Conservation (phyloP, 1,284 basidiomycete genomes). For the Apiotrichum montevideense region DNA sequence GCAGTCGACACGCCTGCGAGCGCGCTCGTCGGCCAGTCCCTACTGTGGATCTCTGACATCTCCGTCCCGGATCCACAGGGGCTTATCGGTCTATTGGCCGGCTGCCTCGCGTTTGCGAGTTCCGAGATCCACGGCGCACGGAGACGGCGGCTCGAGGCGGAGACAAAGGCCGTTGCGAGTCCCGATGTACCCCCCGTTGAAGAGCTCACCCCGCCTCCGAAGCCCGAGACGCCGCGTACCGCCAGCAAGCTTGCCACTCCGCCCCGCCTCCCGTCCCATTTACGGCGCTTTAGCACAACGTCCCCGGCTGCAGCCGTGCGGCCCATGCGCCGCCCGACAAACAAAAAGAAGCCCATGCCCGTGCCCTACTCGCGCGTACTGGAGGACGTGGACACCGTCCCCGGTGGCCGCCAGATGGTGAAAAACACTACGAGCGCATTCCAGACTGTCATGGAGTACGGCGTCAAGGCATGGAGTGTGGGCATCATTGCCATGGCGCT, state of each 20-base stretch:
- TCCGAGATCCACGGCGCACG: not conserved
- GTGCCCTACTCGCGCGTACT: not conserved
- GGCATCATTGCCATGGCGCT: not conserved
- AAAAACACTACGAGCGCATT: not conserved
- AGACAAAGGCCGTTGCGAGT: not conserved
- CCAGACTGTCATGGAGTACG: not conserved
- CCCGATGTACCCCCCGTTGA: not conserved
- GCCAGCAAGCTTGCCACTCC: too few relatives aligned
- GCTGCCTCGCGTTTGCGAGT: constrained; percentile 30
- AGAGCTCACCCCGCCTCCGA: not conserved
- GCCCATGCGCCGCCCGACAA: not conserved
- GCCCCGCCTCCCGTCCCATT: too few relatives aligned
- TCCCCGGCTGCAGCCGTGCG: not conserved
- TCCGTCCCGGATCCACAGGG: constrained; percentile 37
- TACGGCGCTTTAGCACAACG: not conserved
- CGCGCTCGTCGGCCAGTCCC: constrained; percentile 29
- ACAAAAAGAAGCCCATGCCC: not conserved
- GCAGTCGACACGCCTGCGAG: constrained; percentile 26
- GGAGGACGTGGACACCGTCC: not conserved
- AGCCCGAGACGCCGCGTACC: not conserved
- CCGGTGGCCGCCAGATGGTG: not conserved
- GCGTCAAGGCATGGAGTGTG: not conserved
- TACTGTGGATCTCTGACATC: constrained; percentile 43
- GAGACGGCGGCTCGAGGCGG: not conserved
- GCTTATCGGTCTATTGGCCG: constrained; percentile 41